Base-by-base conservation (phyloP, 2,329 filamentous ascomycete genomes). In the Scytalidium sp. region DNA sequence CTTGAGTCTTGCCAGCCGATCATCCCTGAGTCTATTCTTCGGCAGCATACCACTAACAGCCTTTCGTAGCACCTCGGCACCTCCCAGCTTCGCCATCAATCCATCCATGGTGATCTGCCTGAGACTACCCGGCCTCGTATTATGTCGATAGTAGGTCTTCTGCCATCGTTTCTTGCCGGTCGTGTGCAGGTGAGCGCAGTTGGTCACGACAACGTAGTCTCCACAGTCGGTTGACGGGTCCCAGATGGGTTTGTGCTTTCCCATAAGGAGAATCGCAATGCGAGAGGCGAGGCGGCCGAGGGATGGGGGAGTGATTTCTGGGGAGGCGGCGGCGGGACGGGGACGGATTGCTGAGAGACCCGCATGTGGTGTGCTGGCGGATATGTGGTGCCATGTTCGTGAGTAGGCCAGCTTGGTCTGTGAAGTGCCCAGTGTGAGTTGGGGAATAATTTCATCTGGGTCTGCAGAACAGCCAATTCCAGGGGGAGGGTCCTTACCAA, bases 241-340 rank as follows among this genome's bases (percentile, higher is more conserved):
- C 75, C 85, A 99, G 70, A 94, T 96, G 19, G 94, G 94, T 75
- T 99, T 99, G 80, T 99, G 88, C 79, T 99, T 99, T 74, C 94
- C 94, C 92, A 97, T 97, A 46, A 97, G 83, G 53, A 90, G 78
- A 47, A 86, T 77, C 54, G 92, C 93, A 69, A 97, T 96, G 56
- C 87, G 84, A 47, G 87, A 90, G 54, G 93, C 93, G 46, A 97
- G 80, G 40, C 93, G 90, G 60, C 93, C 93, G 39, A 97, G 86
- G n/a, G 90, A 85, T 13, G 91, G 90, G 17, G 83, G 79, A 19
- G 84, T 84, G 20, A 83, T 69, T 36, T 60, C 50, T 3, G 68
- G 58, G 61, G 78, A 67, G 41, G 50, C 32, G 6, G 63, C 47
- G 7, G 32, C 32, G 41, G 70, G 64, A 2, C 66, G 58, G 3